Conservation (phyloP, 495 filamentous ascomycete species). For the Darksidea phi region DNA sequence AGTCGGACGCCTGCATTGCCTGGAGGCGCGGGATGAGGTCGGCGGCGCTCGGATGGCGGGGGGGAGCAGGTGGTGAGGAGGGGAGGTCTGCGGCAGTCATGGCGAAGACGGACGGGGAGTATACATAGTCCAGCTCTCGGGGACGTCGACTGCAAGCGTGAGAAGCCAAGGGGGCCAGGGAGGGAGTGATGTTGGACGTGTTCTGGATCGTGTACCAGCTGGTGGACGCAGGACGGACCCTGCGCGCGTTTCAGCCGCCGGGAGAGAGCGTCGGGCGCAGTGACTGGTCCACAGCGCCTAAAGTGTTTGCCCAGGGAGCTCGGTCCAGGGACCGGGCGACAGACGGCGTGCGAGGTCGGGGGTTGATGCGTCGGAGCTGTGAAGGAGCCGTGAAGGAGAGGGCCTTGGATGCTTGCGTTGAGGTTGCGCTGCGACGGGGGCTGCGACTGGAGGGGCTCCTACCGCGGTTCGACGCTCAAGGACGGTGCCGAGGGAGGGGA, state of each 20-base stretch:
- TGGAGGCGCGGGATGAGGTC: constrained; percentile 18
- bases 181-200: constrained; percentile 6
- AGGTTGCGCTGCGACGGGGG: not conserved
- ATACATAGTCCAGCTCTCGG: constrained; percentile 24
- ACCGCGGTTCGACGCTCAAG: not conserved
- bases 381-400: no score
- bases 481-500: not conserved
- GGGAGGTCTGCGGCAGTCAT: constrained; percentile 20
- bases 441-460: constrained; percentile 1
- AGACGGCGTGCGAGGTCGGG: constrained; percentile 24
- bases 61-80: not conserved
- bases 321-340: constrained; percentile 7
- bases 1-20: constrained; percentile 13
- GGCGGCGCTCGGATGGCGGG: constrained; percentile 1
- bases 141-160: not conserved
- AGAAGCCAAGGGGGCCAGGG: constrained; percentile 1
- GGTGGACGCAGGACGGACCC: constrained; percentile 17
- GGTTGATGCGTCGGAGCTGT: constrained; percentile 7
- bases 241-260: constrained; percentile 28
- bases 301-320: constrained; percentile 12
- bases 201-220: constrained; percentile 2
- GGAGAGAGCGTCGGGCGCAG: not conserved
- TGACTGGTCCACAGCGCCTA: constrained; percentile 16
- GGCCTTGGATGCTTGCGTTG: not conserved
- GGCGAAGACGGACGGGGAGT: not conserved